These are phyloP conservation scores for Pseudozyma sp. DNA, from an alignment of 1,284 basidiomycete genomes.

Conservation along the genomic window DNA sequence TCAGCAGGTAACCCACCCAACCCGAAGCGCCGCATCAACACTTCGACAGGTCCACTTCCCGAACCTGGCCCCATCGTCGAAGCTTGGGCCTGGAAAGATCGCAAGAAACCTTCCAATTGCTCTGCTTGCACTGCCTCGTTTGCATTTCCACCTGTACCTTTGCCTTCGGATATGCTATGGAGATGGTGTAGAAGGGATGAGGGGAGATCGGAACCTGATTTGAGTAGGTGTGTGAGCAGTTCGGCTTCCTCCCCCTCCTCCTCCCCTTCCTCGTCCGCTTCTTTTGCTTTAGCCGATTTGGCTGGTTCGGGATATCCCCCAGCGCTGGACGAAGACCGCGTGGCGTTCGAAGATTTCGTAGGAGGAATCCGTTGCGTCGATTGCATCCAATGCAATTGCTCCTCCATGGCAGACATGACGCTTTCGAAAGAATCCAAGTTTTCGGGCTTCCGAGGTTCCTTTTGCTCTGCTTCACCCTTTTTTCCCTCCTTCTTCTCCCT, in stretches of 20 bases:
- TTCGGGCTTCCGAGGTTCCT: constrained; percentile 3
- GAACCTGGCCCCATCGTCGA: constrained; percentile 11
- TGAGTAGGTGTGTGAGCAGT: constrained; percentile 32
- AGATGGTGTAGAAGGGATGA: constrained; percentile 10
- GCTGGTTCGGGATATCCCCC: neutral
- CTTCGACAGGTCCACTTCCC: constrained; percentile 27
- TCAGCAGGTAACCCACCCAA: constrained; percentile 35
- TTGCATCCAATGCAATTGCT: constrained; percentile 11
- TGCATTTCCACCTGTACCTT: too few species aligned
- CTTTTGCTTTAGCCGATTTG: neutral
- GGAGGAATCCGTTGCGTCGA: neutral
- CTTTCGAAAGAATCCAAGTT: constrained; percentile 31
- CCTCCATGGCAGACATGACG: constrained; percentile 46
- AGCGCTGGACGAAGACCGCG: too few species aligned
- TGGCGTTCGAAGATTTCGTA: too few species aligned
- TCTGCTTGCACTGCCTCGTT: constrained; percentile 3
- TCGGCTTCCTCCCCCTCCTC: constrained; percentile 23
- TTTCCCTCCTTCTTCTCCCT: neutral
- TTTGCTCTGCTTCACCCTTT: neutral
- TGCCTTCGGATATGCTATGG: neutral
- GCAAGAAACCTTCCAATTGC: constrained; percentile 32
- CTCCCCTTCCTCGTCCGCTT: constrained; percentile 16
- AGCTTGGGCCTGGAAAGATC: constrained; percentile 35
- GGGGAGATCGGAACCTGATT: constrained; percentile 26
- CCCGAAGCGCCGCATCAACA: constrained; percentile 42